Evolutionary conservation across 495 filamentous ascomycete species (phyloP).

Genomic region (Xylaria cubensis): DNA sequence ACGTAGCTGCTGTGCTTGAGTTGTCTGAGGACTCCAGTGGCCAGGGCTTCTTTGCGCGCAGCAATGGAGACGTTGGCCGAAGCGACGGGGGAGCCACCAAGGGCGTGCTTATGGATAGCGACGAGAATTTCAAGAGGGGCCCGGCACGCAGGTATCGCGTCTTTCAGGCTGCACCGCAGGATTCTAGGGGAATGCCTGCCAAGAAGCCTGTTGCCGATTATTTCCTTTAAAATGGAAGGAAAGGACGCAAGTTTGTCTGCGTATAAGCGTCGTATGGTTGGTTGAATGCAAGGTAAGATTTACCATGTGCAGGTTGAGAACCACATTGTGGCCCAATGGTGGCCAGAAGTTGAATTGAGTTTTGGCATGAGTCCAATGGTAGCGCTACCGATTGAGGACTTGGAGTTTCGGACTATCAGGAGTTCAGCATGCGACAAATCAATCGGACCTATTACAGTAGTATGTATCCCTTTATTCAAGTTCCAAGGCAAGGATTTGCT

Average conservation of each 20-base stretch:
- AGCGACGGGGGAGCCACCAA: conserved; percentile 47
- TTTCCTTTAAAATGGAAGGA: conserved; percentile 67
- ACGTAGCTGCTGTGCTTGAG: conserved; percentile 94
- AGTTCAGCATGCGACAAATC: conserved; percentile 1
- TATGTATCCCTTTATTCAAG: background rate
- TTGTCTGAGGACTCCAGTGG: conserved; percentile 83
- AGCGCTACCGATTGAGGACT: background rate
- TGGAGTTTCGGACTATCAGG: conserved; percentile 22
- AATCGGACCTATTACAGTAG: background rate
- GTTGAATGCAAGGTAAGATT: background rate
- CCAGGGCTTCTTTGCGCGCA: conserved; percentile 75
- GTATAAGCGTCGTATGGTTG: background rate
- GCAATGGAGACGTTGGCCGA: conserved; percentile 78
- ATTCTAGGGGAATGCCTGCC: conserved; percentile 95
- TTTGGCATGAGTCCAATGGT: background rate
- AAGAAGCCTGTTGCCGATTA: conserved; percentile 99
- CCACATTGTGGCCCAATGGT: background rate
- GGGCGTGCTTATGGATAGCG: conserved; percentile 52
- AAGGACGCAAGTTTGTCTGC: background rate
- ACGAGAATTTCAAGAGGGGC: conserved; percentile 57
- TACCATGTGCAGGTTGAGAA: background rate
- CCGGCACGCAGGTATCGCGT: conserved; percentile 93
- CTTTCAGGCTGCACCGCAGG: conserved; percentile 96
- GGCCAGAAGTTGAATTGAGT: background rate
- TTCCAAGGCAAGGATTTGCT: background rate